A percentile compares a stretch with the other conserved stretches of the same genome.
phyloP scores from a whole-genome alignment of 768 basidiomycete genomes.

The Fistulinella prunicolor region DNA sequence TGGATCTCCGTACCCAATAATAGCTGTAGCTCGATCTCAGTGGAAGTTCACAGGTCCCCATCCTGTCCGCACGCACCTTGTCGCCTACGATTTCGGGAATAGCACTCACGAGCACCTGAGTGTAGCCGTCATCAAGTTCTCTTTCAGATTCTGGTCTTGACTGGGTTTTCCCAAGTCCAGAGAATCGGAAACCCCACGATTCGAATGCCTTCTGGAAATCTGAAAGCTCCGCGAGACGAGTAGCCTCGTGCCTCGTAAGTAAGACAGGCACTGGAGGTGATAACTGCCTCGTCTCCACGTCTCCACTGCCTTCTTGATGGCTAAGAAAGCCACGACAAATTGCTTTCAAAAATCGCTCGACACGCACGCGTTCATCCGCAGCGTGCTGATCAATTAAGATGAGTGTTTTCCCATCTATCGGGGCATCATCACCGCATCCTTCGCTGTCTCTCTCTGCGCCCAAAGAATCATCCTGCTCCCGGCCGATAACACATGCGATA shows the following conservation, averaged over 20 bases:
- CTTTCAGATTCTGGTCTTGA: slow-evolving; percentile 19
- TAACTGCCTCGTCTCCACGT: slow-evolving; percentile 42
- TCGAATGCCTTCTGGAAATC: slow-evolving; percentile 48
- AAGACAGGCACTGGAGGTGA: slow-evolving; percentile 58
- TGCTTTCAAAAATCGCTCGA: slow-evolving; percentile 76
- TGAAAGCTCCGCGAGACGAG: slow-evolving; percentile 40
- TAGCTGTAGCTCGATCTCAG: slow-evolving; percentile 41
- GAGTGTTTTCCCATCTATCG: slow-evolving; percentile 38
- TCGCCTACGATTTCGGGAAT: slow-evolving; percentile 72
- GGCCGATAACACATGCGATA: slow-evolving; percentile 65
- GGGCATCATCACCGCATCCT: slow-evolving; percentile 12
- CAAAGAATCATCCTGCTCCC: slow-evolving; percentile 12
- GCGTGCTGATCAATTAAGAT: slow-evolving; percentile 96
- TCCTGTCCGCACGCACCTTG: slow-evolving; percentile 49
- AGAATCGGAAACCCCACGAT: slow-evolving; percentile 70
- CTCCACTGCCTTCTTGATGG: slow-evolving; percentile 34
- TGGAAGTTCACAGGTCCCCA: background rate
- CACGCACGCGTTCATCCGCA: slow-evolving; percentile 92
- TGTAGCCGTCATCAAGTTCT: slow-evolving; percentile 39
- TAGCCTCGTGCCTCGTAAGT: slow-evolving; percentile 64
- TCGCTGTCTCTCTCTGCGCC: slow-evolving; percentile 16
- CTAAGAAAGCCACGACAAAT: slow-evolving; percentile 68
- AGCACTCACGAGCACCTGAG: slow-evolving; percentile 59
- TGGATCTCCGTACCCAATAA: slow-evolving; percentile 69
- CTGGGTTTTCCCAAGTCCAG: slow-evolving; percentile 30